Base-by-base conservation (phyloP, 306 rosid species). In the Rosa persica region DNA sequence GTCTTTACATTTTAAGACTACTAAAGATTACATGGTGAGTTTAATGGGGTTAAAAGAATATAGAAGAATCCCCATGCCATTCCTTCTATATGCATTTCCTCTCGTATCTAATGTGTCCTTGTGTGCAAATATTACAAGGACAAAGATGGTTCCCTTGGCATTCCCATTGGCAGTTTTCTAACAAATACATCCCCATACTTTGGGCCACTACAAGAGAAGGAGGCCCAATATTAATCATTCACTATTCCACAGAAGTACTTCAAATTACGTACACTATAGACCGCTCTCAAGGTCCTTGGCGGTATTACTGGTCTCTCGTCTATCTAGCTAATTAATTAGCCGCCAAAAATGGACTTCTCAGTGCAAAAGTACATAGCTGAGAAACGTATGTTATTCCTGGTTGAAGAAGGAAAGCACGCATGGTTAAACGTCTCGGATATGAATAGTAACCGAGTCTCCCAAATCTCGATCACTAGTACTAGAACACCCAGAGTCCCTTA, bases 391-490 rank as follows among this genome's bases (percentile, higher is more conserved):
- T 74, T 30, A 70, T 25, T 70, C 46, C 70, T 66, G 22, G 70
- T 4, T 34, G 48, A 11, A n/a, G 38, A 4, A 52, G 67, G 67
- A 70, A 66, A 66, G 47, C 22, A 17, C 42, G 47, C 47, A 17
- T 38, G 47, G 12, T 65, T 19, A 67, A 44, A 77, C 17, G 60
- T 62, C 62, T 78, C 30, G 72, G 78, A 78, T 74, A 74, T 49
- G 47, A 52, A 84, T 76, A 55, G 76, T 48, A 48, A 78, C 85
- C 11, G 85, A 79, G 25, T 75, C 78, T 60, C 78, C 12, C 20
- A 19, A 43, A 25, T 72, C 85, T 81, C 43, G 76, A 17, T 67
- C 23, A 55, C 62, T 52, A 6, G 75, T 48, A 61, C 10, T 42
- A 46, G 6, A 8, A 66, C 70, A 22, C 12, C 71, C 83, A 70